Evolutionary conservation across 495 filamentous ascomycete genomes (phyloP).

Genomic region (Acidomyces sp.): DNA sequence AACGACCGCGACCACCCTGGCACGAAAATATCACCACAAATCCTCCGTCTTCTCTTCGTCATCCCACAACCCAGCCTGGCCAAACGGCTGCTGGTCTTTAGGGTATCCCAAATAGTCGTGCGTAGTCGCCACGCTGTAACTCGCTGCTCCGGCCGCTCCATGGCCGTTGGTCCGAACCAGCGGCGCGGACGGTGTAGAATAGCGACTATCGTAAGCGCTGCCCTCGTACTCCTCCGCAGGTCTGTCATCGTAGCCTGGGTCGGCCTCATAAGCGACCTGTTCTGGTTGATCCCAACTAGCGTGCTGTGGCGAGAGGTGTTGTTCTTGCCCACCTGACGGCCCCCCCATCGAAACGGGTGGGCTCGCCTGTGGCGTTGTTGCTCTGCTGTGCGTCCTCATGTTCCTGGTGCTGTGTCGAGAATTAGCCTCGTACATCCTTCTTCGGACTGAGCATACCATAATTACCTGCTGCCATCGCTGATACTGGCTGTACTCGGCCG

Average conservation of each 20-base stretch:
- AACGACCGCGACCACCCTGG: too few species aligned
- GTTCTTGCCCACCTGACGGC: neutral
- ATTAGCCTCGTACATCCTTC: neutral
- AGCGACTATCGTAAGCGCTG: neutral
- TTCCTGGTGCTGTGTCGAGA: slow-evolving; percentile 11
- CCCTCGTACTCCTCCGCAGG: slow-evolving; percentile 15
- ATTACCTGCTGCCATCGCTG: slow-evolving; percentile 55
- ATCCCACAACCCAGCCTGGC: slow-evolving; percentile 8
- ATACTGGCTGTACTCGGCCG: slow-evolving; percentile 48
- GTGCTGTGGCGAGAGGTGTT: neutral
- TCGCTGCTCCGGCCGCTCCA: slow-evolving; percentile 8
- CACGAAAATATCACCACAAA: slow-evolving; percentile 11
- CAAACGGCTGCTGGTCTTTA: slow-evolving; percentile 16
- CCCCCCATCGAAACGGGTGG: too few species aligned
- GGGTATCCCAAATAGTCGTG: slow-evolving; percentile 27
- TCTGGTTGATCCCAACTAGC: too few species aligned
- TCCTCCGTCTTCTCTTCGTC: slow-evolving; percentile 11
- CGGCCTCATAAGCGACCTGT: slow-evolving; percentile 2
- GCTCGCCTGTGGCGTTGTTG: neutral
- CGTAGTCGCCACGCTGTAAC: slow-evolving; percentile 26
- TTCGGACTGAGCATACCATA: neutral
- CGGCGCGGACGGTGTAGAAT: slow-evolving; percentile 9
- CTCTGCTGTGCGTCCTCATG: neutral
- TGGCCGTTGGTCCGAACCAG: too few species aligned
- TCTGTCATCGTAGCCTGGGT: slow-evolving; percentile 1